phyloP scores from a whole-genome alignment of 805 yeast species.

The Priceomyces fermenticarens region DNA sequence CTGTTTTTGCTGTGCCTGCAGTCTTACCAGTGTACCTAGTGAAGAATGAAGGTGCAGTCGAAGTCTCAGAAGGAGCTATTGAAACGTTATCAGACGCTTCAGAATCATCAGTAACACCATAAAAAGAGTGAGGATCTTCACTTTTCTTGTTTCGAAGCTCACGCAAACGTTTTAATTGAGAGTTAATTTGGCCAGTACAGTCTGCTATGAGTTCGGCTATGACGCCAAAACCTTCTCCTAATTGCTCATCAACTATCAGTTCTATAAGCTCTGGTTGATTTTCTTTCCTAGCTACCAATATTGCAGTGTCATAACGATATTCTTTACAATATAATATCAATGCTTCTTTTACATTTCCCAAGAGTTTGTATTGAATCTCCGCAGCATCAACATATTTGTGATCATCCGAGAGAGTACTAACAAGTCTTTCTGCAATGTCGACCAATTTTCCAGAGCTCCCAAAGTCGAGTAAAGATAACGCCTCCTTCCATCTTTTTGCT shows the following conservation, averaged over 20 bases:
- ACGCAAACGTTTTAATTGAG: constrained; percentile 80
- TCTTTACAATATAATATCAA: constrained; percentile 70
- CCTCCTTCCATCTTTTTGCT: constrained; percentile 84
- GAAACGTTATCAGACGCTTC: constrained; percentile 93
- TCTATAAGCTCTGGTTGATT: constrained; percentile 46
- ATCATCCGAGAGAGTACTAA: constrained; percentile 57
- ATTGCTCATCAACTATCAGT: constrained; percentile 62
- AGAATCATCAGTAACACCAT: constrained; percentile 57
- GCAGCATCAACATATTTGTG: constrained; percentile 82
- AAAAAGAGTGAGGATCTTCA: constrained; percentile 83
- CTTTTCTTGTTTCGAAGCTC: constrained; percentile 81
- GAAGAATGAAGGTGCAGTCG: constrained; percentile 88
- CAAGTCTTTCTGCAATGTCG: constrained; percentile 58
- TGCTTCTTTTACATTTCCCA: constrained; percentile 61
- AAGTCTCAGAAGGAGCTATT: constrained; percentile 89
- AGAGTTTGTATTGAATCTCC: constrained; percentile 60
- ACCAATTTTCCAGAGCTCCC: constrained; percentile 33
- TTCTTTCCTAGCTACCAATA: constrained; percentile 55
- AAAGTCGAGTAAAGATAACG: constrained; percentile 56
- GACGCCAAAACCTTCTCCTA: constrained; percentile 84
- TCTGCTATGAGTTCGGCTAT: constrained; percentile 92
- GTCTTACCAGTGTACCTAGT: constrained; percentile 97
- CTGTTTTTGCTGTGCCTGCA: constrained; percentile 92
- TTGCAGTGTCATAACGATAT: constrained; percentile 72
- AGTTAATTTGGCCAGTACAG: constrained; percentile 77